Base-by-base conservation (phyloP, 148 eudicot species). In the Euryodendron excelsum region DNA sequence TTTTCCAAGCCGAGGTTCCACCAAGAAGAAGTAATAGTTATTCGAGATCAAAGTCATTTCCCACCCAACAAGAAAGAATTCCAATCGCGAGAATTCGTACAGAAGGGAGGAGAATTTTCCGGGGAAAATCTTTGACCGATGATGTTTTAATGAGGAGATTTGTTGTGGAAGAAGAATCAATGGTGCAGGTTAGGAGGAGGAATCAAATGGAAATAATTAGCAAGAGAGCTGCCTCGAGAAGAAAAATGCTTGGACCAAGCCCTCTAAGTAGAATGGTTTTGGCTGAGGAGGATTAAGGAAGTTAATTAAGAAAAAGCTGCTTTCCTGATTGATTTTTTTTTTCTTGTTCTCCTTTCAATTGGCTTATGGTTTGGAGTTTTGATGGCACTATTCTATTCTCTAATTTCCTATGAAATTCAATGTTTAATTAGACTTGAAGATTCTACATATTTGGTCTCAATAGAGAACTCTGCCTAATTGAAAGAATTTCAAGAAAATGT, bases 91-190 rank as follows among this genome's bases (percentile, higher is more conserved):
- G 98, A 72, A 82, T 87, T 50, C 91, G 97, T 74, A 61, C 69
- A 2, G 98, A 92, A 33, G 87, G 93, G 56, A 83, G 97, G 69
- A 86, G 80, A 70, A 85, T 92, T 15, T 94, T 94, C 80, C 86
- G 98, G 5, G 98, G 98, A 18, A 94, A 94, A 58, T 94, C 98
- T 0, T 77, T 94, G 69, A 94, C 82, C 1, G 96, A 94, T 21
- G 95, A 94, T 70, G 97, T 91, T 31, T 79, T 94, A 48, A 94
- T 93, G 98, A 94, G 90, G 79, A 90, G 98, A 63, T 94, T 94
- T 88, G 97, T 94, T 3, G 75, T 93, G 71, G 98, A 85, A 73
- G 98, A 94, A 64, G 97, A 92, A 77, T 96, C 94, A 44, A 92
- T 91, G 94, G 86, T 88, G 90, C 94, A 92, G 80, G 88, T 85